Conservation (phyloP, 768 basidiomycete genomes). For the Strobilomyces dryophilus region DNA sequence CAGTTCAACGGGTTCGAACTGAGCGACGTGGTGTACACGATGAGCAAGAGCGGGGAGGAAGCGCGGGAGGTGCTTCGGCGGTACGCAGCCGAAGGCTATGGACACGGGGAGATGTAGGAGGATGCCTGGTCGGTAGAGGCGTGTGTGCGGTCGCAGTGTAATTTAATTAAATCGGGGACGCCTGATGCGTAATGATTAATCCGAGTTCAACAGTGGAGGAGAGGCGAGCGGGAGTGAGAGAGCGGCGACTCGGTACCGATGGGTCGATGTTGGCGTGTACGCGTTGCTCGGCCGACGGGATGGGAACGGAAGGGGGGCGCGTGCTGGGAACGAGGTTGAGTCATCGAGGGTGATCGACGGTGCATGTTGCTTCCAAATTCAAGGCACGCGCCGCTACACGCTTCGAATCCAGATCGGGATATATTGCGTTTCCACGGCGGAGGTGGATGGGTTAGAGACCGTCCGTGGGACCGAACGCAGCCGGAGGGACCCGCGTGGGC, state of each 20-base stretch:
- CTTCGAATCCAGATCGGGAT: constrained; percentile 21
- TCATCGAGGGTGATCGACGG: constrained; percentile 30
- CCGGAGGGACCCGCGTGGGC: not conserved
- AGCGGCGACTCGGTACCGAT: constrained; percentile 9
- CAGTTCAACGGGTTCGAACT: constrained; percentile 91
- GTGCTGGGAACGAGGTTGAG: constrained; percentile 9
- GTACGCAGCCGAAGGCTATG: constrained; percentile 44
- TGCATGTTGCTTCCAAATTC: constrained; percentile 21
- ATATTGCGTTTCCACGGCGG: constrained; percentile 14
- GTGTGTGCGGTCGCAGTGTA: constrained; percentile 10
- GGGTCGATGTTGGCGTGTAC: not conserved
- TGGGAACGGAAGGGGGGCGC: not conserved
- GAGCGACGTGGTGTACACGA: constrained; percentile 76
- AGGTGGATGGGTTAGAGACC: not conserved
- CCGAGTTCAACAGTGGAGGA: not conserved
- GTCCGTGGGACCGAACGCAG: not conserved
- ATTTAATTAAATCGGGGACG: constrained; percentile 10
- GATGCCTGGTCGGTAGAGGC: constrained; percentile 1
- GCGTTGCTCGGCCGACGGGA: constrained; percentile 11
- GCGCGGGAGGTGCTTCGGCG: constrained; percentile 48
- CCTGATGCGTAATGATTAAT: constrained; percentile 12
- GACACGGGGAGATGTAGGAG: constrained; percentile 24
- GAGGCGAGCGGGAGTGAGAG: not conserved
- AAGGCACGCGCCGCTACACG: constrained; percentile 19
- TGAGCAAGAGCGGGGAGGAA: constrained; percentile 52